Base-by-base conservation (phyloP, 78 protist species). In the Dictyostelium purpureum region DNA sequence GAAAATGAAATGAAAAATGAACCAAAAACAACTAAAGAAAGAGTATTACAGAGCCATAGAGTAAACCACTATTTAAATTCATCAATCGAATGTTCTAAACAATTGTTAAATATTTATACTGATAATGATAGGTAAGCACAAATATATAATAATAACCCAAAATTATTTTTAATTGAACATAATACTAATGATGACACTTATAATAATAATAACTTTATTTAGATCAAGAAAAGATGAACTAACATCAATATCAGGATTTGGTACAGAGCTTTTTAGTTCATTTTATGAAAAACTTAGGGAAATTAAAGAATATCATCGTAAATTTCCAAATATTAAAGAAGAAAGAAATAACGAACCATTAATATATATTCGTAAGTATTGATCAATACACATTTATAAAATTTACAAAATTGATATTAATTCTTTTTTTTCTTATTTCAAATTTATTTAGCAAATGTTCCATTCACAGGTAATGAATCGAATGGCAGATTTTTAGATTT, bases 231-330 rank as follows among this genome's bases (percentile, higher is more conserved):
- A 57, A 26, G 74, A 42, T 33, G 94, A 88, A 24, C 14, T 88
- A 51, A 10, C 70, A 49, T 33, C 87, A 18, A 51, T 94, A 9
- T 26, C 75, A 70, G 90, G 90, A 26, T 16, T 16, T 75, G 95
- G 90, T 21, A 52, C 54, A 33, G 67, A 57, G n/a, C 59, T 65
- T 11, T 90, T 78, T 57, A 43, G 78, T 47, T n/a, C 28, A 26
- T 95, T 95, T 26, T 95, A 95, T 79, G 87, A 83, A 45, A 73
- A 73, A 43, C 89, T 95, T 16, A 65, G 77, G 74, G 93, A 91
- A 31, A 19, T 90, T 24, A 77, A 87, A 43, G 95, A 95, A 1
- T 67, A 76, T 81, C 97, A 95, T 94, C 49, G 85, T 26, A 59
- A 77, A 79, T 51, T 33, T 28, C 89, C 92, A 12, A 40, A 38